Evolutionary conservation across 2,329 filamentous ascomycete species (phyloP).

Genomic region (Ophiostoma sp.): DNA sequence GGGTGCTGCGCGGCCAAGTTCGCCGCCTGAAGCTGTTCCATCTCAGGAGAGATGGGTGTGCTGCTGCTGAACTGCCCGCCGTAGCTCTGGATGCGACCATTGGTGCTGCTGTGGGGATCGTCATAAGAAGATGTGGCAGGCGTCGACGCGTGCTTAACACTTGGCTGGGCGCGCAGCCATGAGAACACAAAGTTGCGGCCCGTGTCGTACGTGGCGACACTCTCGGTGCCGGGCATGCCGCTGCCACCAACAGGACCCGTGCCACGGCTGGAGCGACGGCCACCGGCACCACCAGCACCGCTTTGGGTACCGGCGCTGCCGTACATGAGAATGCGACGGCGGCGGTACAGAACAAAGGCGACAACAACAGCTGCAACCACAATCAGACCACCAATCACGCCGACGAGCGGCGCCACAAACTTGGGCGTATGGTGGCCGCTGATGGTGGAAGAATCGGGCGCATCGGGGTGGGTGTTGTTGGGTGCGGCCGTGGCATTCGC

Average conservation of each 20-base stretch:
- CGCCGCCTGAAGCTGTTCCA: constrained; percentile 34
- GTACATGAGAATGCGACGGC: constrained; percentile 44
- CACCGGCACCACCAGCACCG: neutral
- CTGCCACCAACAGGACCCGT: constrained; percentile 5
- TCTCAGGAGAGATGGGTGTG: constrained; percentile 41
- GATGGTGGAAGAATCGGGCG: constrained; percentile 21
- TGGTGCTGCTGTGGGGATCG: constrained; percentile 3
- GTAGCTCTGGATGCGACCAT: neutral
- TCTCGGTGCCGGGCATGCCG: constrained; percentile 34
- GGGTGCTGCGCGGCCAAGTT: neutral
- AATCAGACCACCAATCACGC: constrained; percentile 61
- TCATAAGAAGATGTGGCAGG: constrained; percentile 42
- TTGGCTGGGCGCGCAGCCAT: constrained; percentile 53
- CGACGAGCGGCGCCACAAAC: constrained; percentile 63
- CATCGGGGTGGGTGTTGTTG: constrained; percentile 33
- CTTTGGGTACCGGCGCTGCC: constrained; percentile 8
- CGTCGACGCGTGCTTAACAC: constrained; percentile 47
- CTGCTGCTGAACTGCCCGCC: constrained; percentile 8
- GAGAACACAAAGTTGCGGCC: constrained; percentile 49
- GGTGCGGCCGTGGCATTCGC: constrained; percentile 23
- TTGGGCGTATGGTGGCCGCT: constrained; percentile 46
- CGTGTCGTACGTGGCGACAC: constrained; percentile 49
- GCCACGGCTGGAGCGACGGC: constrained; percentile 31
- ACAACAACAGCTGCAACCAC: constrained; percentile 54
- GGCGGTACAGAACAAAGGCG: constrained; percentile 54